Conservation (phyloP, 139 green algal species). For the Chlorella ohadii region DNA sequence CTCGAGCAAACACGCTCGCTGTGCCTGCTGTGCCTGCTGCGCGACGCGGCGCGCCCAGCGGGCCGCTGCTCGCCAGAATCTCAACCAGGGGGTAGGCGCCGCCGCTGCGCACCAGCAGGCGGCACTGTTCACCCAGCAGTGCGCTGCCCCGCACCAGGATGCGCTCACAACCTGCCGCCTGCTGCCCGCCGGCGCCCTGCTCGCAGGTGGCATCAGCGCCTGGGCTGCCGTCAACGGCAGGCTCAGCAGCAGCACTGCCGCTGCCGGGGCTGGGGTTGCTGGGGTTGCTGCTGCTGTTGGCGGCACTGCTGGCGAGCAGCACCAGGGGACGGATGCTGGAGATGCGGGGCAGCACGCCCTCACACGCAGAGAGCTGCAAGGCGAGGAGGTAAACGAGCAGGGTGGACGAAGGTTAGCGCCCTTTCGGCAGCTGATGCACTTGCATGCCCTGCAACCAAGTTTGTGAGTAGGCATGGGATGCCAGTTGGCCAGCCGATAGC, state of each 20-base stretch:
- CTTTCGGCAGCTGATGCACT: too few relatives aligned
- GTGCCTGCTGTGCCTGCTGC: background rate
- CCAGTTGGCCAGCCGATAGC: too few relatives aligned
- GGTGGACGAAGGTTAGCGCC: too few relatives aligned
- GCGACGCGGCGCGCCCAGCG: background rate
- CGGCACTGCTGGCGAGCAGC: background rate
- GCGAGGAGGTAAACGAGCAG: too few relatives aligned
- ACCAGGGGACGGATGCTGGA: background rate
- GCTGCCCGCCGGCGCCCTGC: too few relatives aligned
- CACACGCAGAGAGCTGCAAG: background rate
- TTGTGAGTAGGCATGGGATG: too few relatives aligned
- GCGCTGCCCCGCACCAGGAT: constrained; percentile 10
- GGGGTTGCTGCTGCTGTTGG: background rate
- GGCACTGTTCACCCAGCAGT: background rate
- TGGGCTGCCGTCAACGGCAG: too few relatives aligned
- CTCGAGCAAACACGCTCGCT: background rate
- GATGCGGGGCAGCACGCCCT: constrained; percentile 16
- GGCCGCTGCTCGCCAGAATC: background rate
- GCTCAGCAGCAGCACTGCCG: too few relatives aligned
- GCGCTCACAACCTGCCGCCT: background rate
- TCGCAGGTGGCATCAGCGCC: too few relatives aligned
- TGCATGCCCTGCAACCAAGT: too few relatives aligned
- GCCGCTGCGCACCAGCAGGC: constrained; percentile 21
- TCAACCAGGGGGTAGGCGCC: constrained; percentile 4
- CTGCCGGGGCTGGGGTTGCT: background rate